phyloP scores from a whole-genome alignment of 208 protist species.

The Leishmania lainsoni region DNA sequence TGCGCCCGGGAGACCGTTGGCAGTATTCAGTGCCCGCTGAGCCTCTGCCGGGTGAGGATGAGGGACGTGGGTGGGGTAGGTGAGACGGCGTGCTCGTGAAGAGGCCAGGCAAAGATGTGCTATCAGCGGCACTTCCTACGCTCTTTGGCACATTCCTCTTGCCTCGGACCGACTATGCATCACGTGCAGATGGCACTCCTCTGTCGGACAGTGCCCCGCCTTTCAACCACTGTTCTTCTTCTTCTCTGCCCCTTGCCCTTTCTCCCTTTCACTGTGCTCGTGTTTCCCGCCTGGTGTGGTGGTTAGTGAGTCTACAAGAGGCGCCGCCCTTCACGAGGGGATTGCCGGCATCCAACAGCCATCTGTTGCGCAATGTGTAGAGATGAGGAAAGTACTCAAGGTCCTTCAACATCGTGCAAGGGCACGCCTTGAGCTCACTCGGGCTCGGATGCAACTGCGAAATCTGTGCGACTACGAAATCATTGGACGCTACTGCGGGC shows the following conservation, averaged over 20 bases:
- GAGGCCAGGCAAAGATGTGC: background rate
- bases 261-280: background rate
- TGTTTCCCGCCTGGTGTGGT: background rate
- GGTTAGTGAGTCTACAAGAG: background rate
- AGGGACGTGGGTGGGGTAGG: background rate
- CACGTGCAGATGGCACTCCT: background rate
- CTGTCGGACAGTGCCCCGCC: background rate
- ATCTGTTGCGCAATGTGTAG: slow-evolving; percentile 28
- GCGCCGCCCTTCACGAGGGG: background rate
- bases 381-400: slow-evolving; percentile 41
- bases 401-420: slow-evolving; percentile 30
- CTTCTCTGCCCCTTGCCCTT: background rate
- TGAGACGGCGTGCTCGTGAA: background rate
- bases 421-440: slow-evolving; percentile 55
- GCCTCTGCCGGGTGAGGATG: too few relatives aligned
- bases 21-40: background rate
- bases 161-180: too few relatives aligned
- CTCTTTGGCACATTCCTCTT: background rate
- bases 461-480: slow-evolving; percentile 67
- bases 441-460: slow-evolving; percentile 65
- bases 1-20: background rate
- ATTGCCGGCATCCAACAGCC: background rate
- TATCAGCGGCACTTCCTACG: background rate
- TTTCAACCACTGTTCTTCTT: background rate
- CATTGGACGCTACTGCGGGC: slow-evolving; percentile 77